A percentile compares a stretch with the other conserved stretches of the same genome.
Evolutionary conservation across 352 stramenopile species (phyloP).

Genomic region (Albugo candida): DNA sequence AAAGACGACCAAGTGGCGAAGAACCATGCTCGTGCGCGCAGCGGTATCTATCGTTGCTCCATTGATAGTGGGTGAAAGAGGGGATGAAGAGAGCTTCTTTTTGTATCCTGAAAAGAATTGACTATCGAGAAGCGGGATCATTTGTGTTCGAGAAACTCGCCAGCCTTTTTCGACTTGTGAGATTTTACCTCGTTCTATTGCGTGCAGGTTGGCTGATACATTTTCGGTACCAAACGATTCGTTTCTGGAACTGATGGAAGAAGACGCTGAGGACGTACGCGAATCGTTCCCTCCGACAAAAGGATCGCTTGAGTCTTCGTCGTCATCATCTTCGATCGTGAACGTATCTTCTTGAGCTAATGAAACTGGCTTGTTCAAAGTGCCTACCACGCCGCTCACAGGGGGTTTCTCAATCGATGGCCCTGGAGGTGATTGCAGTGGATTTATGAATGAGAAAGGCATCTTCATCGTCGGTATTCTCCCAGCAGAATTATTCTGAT

Average conservation of each 20-base stretch:
- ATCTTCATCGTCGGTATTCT: no score
- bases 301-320: neutral
- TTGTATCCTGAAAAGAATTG: conserved; percentile 77
- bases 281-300: neutral
- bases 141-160: conserved; percentile 40
- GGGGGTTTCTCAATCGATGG: no score
- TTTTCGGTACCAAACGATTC: no score
- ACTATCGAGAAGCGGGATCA: conserved; percentile 42
- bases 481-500: no score
- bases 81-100: conserved; percentile 27
- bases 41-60: neutral
- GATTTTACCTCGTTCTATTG: conserved; percentile 3
- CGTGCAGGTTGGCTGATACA: neutral
- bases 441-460: no score
- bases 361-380: no score
- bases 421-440: no score
- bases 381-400: no score
- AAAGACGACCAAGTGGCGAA: conserved; percentile 34
- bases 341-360: conserved; percentile 16
- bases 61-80: neutral
- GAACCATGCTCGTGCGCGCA: conserved; percentile 21
- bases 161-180: conserved; percentile 31
- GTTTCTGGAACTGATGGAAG: no score
- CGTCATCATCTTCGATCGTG: conserved; percentile 4
- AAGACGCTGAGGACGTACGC: neutral